phyloP scores from a whole-genome alignment of 345 rosid genomes.

The Brassica incana region DNA sequence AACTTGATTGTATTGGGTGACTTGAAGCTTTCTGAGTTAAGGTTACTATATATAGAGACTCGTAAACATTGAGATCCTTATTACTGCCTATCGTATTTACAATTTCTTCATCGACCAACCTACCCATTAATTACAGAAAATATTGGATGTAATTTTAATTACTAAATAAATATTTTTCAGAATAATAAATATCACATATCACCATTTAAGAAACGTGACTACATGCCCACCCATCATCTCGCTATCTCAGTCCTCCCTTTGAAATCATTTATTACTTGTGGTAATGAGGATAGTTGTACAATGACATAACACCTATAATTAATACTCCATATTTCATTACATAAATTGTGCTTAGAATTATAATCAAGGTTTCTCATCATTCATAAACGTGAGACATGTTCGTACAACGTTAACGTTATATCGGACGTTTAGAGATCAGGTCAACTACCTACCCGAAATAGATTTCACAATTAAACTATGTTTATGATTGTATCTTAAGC shows the following conservation, averaged over 20 bases:
- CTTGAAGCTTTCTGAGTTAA: slow-evolving; percentile 13
- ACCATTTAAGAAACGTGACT: slow-evolving; percentile 22
- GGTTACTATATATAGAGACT: slow-evolving; percentile 26
- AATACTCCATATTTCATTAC: not conserved
- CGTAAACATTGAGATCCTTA: not conserved
- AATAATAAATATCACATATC: slow-evolving; percentile 9
- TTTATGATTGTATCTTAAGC: not conserved
- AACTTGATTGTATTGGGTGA: slow-evolving; percentile 3
- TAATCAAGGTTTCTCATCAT: not conserved
- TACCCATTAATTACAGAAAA: slow-evolving; percentile 28
- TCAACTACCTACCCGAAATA: not conserved
- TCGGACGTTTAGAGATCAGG: slow-evolving; percentile 1
- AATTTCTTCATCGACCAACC: slow-evolving; percentile 29
- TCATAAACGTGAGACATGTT: not conserved
- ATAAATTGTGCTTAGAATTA: not conserved
- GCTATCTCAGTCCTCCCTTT: slow-evolving; percentile 17
- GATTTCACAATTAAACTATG: not conserved
- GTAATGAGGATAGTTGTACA: slow-evolving; percentile 6
- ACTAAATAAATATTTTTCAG: not conserved
- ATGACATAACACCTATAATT: slow-evolving; percentile 16
- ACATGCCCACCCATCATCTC: slow-evolving; percentile 33
- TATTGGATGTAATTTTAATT: not conserved
- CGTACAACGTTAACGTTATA: not conserved
- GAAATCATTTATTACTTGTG: slow-evolving; percentile 24
- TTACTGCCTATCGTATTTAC: slow-evolving; percentile 20